Percentiles rank a stretch among this genome's conserved stretches.
These are phyloP conservation scores for Chlorella sp. DNA, from an alignment of 139 green algal species.

Conservation along the genomic window DNA sequence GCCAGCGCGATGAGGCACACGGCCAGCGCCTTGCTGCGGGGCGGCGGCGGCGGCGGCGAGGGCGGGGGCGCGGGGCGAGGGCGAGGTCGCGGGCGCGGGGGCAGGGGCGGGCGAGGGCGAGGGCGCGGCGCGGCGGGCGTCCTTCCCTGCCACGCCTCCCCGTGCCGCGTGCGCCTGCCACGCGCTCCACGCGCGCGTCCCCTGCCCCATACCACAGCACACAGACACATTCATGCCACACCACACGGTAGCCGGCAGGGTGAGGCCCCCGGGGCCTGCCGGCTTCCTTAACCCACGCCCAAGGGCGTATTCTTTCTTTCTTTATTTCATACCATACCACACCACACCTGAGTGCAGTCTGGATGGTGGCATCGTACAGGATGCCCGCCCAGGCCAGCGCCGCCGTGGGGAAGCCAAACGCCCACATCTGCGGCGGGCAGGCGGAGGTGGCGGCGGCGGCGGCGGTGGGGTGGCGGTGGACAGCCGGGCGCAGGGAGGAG, in stretches of 20 bases:
- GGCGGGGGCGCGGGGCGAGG: no score
- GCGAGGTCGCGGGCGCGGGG: not conserved
- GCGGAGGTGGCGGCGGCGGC: no score
- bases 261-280: no score
- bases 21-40: constrained; percentile 34
- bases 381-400: constrained; percentile 39
- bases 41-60: not conserved
- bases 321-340: no score
- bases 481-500: not conserved
- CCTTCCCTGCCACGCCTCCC: no score
- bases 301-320: no score
- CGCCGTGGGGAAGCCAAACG: constrained; percentile 43
- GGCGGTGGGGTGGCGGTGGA: not conserved
- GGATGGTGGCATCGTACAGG: constrained; percentile 43
- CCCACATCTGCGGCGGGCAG: constrained; percentile 41
- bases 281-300: no score
- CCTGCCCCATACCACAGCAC: not conserved
- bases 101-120: no score
- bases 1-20: constrained; percentile 35
- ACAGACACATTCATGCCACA: not conserved
- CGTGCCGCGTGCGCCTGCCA: no score
- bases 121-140: no score
- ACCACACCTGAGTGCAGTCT: constrained; percentile 32
- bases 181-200: no score
- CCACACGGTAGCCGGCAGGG: no score